Conservation (phyloP, 176 grass and related monocot species). For the Olyra latifolia region DNA sequence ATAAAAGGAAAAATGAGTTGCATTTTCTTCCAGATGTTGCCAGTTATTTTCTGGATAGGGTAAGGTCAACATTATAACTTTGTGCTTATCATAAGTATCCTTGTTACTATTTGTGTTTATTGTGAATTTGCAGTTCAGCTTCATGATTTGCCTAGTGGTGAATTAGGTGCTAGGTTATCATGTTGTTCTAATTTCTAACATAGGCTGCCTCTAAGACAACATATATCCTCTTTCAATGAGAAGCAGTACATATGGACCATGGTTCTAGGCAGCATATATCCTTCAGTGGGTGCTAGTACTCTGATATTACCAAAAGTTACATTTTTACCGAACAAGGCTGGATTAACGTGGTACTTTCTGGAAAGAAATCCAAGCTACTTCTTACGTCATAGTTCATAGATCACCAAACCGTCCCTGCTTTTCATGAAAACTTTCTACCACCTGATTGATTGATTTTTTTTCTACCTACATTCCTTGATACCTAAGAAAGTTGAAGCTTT, state of each 20-base stretch:
- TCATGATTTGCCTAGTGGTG: neutral
- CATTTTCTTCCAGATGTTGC: constrained; percentile 71
- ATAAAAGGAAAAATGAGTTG: constrained; percentile 59
- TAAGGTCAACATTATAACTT: constrained; percentile 16
- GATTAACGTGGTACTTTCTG: neutral
- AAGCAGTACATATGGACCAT: too few species aligned
- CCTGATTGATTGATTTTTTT: neutral
- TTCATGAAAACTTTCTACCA: neutral
- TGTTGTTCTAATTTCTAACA: neutral
- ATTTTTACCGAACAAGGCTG: neutral
- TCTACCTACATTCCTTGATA: neutral
- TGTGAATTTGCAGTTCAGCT: neutral
- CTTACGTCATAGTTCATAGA: neutral
- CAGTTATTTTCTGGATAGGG: constrained; percentile 62
- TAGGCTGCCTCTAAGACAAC: too few species aligned
- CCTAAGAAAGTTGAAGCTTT: neutral
- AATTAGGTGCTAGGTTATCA: neutral
- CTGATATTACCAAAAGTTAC: neutral
- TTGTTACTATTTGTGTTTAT: neutral
- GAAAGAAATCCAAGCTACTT: neutral
- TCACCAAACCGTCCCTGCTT: neutral
- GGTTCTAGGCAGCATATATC: neutral
- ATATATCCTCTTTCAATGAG: too few species aligned
- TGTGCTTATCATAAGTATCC: neutral
- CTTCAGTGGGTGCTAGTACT: neutral